These are phyloP conservation scores for Cutaneotrichosporon daszewskae DNA, from an alignment of 1,284 basidiomycete genomes.

Conservation along the genomic window DNA sequence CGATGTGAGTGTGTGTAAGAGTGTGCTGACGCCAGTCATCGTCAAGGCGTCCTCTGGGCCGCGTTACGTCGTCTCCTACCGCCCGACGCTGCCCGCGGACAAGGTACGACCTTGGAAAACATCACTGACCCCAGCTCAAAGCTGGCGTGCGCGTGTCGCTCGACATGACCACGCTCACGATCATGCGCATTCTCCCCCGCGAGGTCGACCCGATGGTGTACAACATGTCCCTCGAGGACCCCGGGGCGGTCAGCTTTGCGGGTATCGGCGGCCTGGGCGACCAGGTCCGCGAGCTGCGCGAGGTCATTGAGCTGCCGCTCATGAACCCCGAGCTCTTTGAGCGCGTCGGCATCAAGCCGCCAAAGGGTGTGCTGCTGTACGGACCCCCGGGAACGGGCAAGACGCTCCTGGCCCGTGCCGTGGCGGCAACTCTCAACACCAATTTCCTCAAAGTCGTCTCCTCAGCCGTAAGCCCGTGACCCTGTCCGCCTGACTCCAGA, in stretches of 20 bases:
- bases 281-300: constrained; percentile 92
- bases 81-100: constrained; percentile 80
- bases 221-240: constrained; percentile 99
- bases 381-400: constrained; percentile 95
- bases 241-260: constrained; percentile 89
- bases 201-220: constrained; percentile 98
- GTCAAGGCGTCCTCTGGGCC: constrained; percentile 98
- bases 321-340: constrained; percentile 91
- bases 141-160: constrained; percentile 90
- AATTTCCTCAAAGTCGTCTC: constrained; percentile 99
- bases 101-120: constrained; percentile 51
- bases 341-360: constrained; percentile 95
- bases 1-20: constrained; percentile 62
- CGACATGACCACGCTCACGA: constrained; percentile 98
- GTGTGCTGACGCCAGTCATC: constrained; percentile 61
- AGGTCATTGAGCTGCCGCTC: constrained; percentile 94
- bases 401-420: constrained; percentile 89
- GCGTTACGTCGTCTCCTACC: constrained; percentile 97
- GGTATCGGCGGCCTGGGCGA: constrained; percentile 95
- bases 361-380: constrained; percentile 94
- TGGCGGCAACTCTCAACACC: constrained; percentile 89
- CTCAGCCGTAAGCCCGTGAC: constrained; percentile 61
- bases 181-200: constrained; percentile 96
- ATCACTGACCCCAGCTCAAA: constrained; percentile 59
- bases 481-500: constrained; percentile 44